phyloP scores from a whole-genome alignment of 179 eudicot species.

The Carnegiea gigantea region DNA sequence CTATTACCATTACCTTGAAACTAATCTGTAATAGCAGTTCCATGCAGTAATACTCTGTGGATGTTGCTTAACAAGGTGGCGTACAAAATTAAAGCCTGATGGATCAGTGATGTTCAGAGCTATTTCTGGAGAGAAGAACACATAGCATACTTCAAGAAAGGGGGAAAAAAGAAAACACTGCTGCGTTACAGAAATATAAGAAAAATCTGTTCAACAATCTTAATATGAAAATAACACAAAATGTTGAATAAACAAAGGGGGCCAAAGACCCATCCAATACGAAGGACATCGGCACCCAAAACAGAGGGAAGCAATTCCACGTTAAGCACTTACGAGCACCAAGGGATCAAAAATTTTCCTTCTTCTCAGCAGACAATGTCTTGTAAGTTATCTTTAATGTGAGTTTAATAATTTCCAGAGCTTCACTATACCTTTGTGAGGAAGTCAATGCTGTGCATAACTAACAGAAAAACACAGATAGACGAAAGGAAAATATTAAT shows the following conservation, averaged over 20 bases:
- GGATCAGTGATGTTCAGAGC: constrained; percentile 45
- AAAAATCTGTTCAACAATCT: not conserved
- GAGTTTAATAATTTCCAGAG: constrained; percentile 64
- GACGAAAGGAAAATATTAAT: not conserved
- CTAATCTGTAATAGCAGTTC: constrained; percentile 44
- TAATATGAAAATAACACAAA: not conserved
- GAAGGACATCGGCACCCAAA: not conserved
- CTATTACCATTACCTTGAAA: constrained; percentile 43
- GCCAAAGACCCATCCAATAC: constrained; percentile 4
- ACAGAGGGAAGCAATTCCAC: not conserved
- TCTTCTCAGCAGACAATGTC: constrained; percentile 53
- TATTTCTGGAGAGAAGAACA: constrained; percentile 38
- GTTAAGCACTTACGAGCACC: constrained; percentile 74
- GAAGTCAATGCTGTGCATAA: constrained; percentile 68
- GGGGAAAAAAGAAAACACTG: not conserved
- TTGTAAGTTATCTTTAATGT: constrained; percentile 58
- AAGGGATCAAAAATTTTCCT: constrained; percentile 72
- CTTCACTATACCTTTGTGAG: constrained; percentile 69
- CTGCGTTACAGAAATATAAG: not conserved
- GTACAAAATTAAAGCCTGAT: constrained; percentile 39
- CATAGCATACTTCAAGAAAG: not conserved
- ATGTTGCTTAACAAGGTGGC: constrained; percentile 41
- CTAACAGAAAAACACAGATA: constrained; percentile 36
- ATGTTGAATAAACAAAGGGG: not conserved
- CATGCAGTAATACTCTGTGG: constrained; percentile 47